A percentile compares a stretch with the other conserved stretches of the same genome.
These are phyloP conservation scores for Spongispora temasekensis DNA, from an alignment of 1,284 basidiomycete genomes.

Conservation along the genomic window DNA sequence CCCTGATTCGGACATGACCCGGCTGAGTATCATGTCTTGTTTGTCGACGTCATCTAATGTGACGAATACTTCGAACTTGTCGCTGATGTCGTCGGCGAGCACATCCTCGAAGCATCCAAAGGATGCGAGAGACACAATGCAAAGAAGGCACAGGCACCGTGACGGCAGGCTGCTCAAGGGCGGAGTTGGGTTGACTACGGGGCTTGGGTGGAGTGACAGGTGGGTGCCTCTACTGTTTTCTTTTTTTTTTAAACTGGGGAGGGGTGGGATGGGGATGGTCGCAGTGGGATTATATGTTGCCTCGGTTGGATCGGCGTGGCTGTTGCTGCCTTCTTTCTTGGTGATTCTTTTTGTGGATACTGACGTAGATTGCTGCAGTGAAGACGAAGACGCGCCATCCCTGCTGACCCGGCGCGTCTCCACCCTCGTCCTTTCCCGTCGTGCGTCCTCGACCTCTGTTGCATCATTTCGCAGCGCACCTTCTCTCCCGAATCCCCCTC, in stretches of 20 bases:
- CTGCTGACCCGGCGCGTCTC: conserved; percentile 68
- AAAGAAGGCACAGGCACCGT: conserved; percentile 64
- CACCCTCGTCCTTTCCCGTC: conserved; percentile 50
- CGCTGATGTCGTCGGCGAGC: conserved; percentile 43
- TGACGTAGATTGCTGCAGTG: conserved; percentile 41
- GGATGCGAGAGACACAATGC: conserved; percentile 65
- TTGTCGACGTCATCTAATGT: conserved; percentile 23
- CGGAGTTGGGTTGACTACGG: conserved; percentile 78
- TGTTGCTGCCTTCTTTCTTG: conserved; percentile 4
- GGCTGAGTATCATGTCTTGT: conserved; percentile 38
- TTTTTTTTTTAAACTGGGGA: neutral
- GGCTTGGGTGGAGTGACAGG: conserved; percentile 83
- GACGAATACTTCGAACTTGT: conserved; percentile 31
- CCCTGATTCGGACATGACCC: conserved; percentile 24
- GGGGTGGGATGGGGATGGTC: too few species aligned
- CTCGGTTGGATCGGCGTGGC: neutral
- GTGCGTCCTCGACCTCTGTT: conserved; percentile 35
- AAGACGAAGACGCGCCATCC: conserved; percentile 81
- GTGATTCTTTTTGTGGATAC: conserved; percentile 1
- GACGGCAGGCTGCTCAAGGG: conserved; percentile 68
- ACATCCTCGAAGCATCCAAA: conserved; percentile 54
- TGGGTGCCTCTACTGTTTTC: conserved; percentile 34
- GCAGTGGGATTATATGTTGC: too few species aligned
- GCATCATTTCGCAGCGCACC: conserved; percentile 20
- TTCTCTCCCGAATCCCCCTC: conserved; percentile 15